Evolutionary conservation across 768 basidiomycete species (phyloP).

Genomic region (Epithele typhae): DNA sequence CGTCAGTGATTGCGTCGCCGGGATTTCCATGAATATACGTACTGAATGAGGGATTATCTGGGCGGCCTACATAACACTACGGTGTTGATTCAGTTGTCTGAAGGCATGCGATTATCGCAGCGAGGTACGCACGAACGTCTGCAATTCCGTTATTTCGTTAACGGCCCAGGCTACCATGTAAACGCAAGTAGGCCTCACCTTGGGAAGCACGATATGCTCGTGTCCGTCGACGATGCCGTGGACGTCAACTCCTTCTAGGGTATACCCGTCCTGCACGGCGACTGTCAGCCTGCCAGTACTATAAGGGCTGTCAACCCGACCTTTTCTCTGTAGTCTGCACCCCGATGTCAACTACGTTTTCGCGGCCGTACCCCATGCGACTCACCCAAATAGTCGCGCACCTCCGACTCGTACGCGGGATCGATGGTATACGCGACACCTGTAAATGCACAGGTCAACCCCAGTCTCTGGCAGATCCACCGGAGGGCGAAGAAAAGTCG

Average conservation of each 20-base stretch:
- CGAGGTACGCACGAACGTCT: slow-evolving; percentile 48
- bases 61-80: slow-evolving; percentile 83
- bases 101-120: neutral
- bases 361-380: neutral
- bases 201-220: slow-evolving; percentile 52
- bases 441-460: slow-evolving; percentile 22
- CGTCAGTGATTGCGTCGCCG: no score
- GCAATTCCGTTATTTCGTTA: neutral
- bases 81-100: no score
- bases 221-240: slow-evolving; percentile 52
- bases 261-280: slow-evolving; percentile 76
- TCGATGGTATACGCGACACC: slow-evolving; percentile 89
- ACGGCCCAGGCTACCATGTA: neutral
- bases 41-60: slow-evolving; percentile 90
- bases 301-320: slow-evolving; percentile 28
- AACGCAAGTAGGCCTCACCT: slow-evolving; percentile 39
- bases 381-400: slow-evolving; percentile 79
- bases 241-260: slow-evolving; percentile 72
- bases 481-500: neutral
- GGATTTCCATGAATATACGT: neutral
- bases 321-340: slow-evolving; percentile 77
- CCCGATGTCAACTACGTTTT: no score
- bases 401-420: slow-evolving; percentile 65
- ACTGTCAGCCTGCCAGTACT: neutral
- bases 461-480: no score